A percentile compares a stretch with the other conserved stretches of the same genome.
phyloP scores from a whole-genome alignment of 768 basidiomycete genomes.

The Macrolepiota dolichaula region DNA sequence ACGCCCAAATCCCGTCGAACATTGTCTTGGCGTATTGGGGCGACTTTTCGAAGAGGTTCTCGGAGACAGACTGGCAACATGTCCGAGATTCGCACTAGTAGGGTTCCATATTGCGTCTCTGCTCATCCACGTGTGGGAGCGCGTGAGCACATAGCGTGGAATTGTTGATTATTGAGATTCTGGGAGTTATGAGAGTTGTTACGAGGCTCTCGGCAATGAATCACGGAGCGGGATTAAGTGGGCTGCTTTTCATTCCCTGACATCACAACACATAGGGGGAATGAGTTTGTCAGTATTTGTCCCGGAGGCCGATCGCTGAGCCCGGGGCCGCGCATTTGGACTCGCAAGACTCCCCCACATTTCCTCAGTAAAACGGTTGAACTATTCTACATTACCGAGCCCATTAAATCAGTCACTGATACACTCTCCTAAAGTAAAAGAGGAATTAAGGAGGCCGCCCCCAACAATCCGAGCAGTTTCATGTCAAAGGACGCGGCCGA shows the following conservation, averaged over 20 bases:
- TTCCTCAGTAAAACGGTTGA: not conserved
- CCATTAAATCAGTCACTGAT: not conserved
- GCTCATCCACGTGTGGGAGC: not conserved
- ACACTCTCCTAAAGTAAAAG: conserved; percentile 14
- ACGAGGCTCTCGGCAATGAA: not conserved
- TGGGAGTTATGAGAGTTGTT: not conserved
- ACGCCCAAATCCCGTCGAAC: not conserved
- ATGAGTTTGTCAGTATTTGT: not conserved
- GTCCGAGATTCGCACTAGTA: not conserved
- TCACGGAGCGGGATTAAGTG: not conserved
- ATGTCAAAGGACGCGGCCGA: conserved; percentile 3
- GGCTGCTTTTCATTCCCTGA: not conserved
- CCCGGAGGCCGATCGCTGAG: not conserved
- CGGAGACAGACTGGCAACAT: not conserved
- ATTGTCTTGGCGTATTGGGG: not conserved
- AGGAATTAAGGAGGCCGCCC: conserved; percentile 11
- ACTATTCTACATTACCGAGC: not conserved
- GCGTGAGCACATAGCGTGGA: not conserved
- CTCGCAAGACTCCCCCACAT: not conserved
- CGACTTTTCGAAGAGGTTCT: not conserved
- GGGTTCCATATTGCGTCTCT: not conserved
- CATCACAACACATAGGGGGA: not conserved
- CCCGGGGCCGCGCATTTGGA: not conserved
- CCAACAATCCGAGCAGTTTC: not conserved
- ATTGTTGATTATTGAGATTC: not conserved